Base-by-base conservation (phyloP, 805 yeast species). In the Sugiyamaella americana region DNA sequence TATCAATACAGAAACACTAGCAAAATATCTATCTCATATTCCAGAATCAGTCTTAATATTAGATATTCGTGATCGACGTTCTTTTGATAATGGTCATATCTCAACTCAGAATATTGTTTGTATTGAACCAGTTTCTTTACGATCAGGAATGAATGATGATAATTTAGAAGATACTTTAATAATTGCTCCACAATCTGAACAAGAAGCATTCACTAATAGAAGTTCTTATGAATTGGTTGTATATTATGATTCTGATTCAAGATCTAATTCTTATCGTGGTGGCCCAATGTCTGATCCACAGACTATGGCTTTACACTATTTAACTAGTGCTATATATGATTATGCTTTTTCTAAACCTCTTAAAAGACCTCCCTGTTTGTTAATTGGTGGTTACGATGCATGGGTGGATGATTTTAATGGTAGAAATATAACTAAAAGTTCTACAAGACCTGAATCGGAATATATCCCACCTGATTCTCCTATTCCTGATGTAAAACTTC, bases 61-160 rank as follows among this genome's bases (percentile, higher is more conserved):
- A 4, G 98, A 91, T 61, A 73, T 80, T 37, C 69, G 97, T 54
- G 68, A 81, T 16, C 69, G 81, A 35, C 69, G 68, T 17, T 80
- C 78, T 32, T 88, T 74, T 58, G 75, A 78, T 40, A 66, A 68
- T 37, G 75, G 76, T 41, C 96, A 87, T 62, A 78, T 89, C 19
- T 67, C 74, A 10, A 66, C 78, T 21, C 64, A 68, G 2, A 76
- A 83, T 45, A 62, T 84, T 5, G 72, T 86, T 8, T 85, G 89
- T 59, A 73, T 89, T 17, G 95, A 87, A 44, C 96, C 97, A 0
- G 70, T 74, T 17, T 71, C 78, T 0, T 67, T 81, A 17, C 64
- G 78, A 44, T 61, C 64, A 1, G 65, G 68, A 6, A 76, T 77
- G 58, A 69, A 76, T 0, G 86, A 84, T 55, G 64, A 61, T n/a